Percentiles rank a stretch among this genome's conserved stretches.
Conservation (phyloP, 139 green algal species). For the Closterium sp. region DNA sequence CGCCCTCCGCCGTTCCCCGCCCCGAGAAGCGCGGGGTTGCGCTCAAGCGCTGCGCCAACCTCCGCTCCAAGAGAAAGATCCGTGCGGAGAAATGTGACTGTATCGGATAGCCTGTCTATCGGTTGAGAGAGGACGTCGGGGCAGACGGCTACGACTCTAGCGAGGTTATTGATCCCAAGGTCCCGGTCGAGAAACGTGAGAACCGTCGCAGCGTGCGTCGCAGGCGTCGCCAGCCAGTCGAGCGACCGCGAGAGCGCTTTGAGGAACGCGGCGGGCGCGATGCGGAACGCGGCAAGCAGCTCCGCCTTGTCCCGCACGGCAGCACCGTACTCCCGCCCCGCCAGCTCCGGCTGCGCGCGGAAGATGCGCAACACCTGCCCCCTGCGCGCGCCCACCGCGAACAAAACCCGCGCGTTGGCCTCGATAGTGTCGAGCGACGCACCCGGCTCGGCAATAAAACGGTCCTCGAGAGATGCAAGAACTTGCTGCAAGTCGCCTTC, state of each 20-base stretch:
- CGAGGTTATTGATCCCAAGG: neutral
- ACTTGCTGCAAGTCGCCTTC: neutral
- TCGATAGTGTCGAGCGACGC: neutral
- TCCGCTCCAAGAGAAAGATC: neutral
- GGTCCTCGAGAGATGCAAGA: neutral
- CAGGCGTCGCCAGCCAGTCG: neutral
- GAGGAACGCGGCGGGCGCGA: neutral
- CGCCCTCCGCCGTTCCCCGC: neutral
- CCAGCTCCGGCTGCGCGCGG: slow-evolving; percentile 5
- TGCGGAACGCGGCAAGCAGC: neutral
- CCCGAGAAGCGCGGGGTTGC: slow-evolving; percentile 4
- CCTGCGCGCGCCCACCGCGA: neutral
- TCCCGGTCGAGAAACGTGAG: neutral
- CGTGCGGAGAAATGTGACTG: neutral
- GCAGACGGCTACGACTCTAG: neutral
- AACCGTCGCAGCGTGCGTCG: neutral
- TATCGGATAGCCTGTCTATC: neutral
- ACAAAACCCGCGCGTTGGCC: neutral
- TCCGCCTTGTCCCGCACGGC: neutral
- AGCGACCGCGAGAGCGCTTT: neutral
- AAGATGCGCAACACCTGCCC: slow-evolving; percentile 6
- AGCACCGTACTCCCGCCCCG: neutral
- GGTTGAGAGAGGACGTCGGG: neutral
- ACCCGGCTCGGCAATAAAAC: neutral
- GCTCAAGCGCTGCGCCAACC: neutral